phyloP scores from a whole-genome alignment of 1,284 basidiomycete genomes.

The Cryptococcus sp. region DNA sequence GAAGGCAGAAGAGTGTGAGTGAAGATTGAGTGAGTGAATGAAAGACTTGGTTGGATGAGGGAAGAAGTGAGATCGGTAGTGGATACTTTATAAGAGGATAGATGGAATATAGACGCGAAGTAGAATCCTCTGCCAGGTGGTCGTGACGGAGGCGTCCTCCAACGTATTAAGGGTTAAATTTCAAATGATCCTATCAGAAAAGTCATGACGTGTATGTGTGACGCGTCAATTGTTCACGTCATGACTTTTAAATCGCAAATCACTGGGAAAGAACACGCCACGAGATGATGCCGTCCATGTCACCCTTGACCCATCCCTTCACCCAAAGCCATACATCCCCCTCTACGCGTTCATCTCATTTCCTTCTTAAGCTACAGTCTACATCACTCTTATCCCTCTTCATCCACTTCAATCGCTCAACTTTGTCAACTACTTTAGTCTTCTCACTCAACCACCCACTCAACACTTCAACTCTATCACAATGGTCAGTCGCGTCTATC shows the following conservation, averaged over 20 bases:
- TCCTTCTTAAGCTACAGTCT: not conserved
- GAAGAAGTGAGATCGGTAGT: slow-evolving; percentile 3
- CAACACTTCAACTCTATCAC: slow-evolving; percentile 17
- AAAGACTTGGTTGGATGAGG: slow-evolving; percentile 12
- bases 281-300: too few relatives aligned
- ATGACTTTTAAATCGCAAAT: not conserved
- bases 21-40: slow-evolving; percentile 14
- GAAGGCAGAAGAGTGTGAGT: slow-evolving; percentile 1
- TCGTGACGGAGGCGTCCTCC: not conserved
- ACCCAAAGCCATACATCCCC: not conserved
- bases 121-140: not conserved
- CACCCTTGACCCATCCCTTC: not conserved
- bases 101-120: not conserved
- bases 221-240: slow-evolving; percentile 1
- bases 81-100: slow-evolving; percentile 1
- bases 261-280: not conserved
- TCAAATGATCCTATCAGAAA: not conserved
- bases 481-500: slow-evolving; percentile 23
- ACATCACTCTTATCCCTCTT: not conserved
- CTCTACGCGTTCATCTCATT: not conserved
- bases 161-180: not conserved
- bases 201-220: slow-evolving; percentile 3
- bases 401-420: slow-evolving; percentile 1
- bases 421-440: not conserved
- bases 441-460: slow-evolving; percentile 10